phyloP scores from a whole-genome alignment of 306 rosid genomes.

The Trichosanthes truncata region DNA sequence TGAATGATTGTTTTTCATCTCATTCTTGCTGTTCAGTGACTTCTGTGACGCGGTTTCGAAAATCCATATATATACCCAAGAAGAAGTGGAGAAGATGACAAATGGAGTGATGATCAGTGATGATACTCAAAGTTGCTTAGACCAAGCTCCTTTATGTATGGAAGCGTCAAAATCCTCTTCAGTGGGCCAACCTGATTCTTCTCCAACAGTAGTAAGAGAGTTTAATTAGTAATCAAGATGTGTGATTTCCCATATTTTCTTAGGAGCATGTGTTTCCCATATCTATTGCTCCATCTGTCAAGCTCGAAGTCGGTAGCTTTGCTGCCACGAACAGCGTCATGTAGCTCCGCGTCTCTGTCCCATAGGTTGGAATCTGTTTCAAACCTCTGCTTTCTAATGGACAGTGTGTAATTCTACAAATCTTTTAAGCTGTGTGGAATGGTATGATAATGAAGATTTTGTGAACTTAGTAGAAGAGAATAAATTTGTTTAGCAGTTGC shows the following conservation, averaged over 20 bases:
- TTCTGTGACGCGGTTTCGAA: conserved; percentile 73
- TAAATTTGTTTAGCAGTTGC: background rate
- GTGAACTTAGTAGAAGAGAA: background rate
- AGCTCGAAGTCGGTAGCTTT: conserved; percentile 14
- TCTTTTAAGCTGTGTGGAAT: conserved; percentile 1
- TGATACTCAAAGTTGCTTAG: conserved; percentile 84
- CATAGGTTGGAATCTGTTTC: background rate
- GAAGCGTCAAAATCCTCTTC: conserved; percentile 88
- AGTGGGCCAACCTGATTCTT: conserved; percentile 80
- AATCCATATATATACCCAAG: conserved; percentile 72
- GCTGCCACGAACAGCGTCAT: background rate
- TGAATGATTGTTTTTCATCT: background rate
- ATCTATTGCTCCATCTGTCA: conserved; percentile 6
- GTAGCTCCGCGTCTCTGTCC: background rate
- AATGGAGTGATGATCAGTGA: conserved; percentile 61
- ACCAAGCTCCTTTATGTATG: conserved; percentile 52
- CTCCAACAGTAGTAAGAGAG: conserved; percentile 56
- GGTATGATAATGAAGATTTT: background rate
- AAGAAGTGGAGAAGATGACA: conserved; percentile 97
- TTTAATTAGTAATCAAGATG: conserved; percentile 16
- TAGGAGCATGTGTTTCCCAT: conserved; percentile 11
- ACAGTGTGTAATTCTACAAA: background rate
- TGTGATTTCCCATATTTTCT: conserved; percentile 12
- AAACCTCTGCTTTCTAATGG: background rate
- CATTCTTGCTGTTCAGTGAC: conserved; percentile 45